Evolutionary conservation across 148 eudicot species (phyloP).

Genomic region (Limonium bicolor): DNA sequence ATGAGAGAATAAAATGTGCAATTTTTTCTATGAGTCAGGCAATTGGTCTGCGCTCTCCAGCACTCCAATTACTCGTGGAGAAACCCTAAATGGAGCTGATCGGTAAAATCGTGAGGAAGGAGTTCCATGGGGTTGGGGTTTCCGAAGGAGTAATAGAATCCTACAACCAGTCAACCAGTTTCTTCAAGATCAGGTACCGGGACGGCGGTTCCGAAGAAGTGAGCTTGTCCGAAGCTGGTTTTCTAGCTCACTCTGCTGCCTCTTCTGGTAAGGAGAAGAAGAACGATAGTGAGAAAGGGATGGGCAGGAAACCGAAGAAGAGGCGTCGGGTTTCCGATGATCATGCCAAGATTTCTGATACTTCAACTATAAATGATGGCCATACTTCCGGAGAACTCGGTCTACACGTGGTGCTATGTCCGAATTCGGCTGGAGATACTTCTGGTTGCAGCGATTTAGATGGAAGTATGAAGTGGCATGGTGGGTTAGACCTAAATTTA

Average conservation of each 20-base stretch:
- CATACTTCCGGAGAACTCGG: slow-evolving; percentile 9
- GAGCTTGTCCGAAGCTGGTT: slow-evolving; percentile 17
- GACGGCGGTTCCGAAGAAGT: slow-evolving; percentile 56
- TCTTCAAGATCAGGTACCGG: slow-evolving; percentile 36
- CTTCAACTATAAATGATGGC: slow-evolving; percentile 7
- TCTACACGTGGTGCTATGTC: slow-evolving; percentile 2
- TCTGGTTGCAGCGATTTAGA: slow-evolving; percentile 11
- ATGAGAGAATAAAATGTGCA: too few species aligned
- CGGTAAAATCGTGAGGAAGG: slow-evolving; percentile 48
- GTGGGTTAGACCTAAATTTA: slow-evolving; percentile 34
- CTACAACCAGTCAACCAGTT: slow-evolving; percentile 34
- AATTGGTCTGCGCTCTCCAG: too few species aligned
- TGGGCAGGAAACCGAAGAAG: slow-evolving; percentile 29
- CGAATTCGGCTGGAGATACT: slow-evolving; percentile 4
- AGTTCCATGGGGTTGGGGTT: slow-evolving; percentile 39
- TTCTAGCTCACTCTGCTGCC: slow-evolving; percentile 11
- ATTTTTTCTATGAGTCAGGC: too few species aligned
- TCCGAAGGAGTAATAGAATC: slow-evolving; percentile 37
- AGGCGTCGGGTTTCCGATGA: slow-evolving; percentile 18
- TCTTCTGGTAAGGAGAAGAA: slow-evolving; percentile 7
- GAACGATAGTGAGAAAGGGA: slow-evolving; percentile 5
- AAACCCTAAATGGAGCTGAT: slow-evolving; percentile 43
- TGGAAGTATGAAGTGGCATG: slow-evolving; percentile 11
- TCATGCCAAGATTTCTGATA: slow-evolving; percentile 26
- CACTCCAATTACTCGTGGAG: too few species aligned